Evolutionary conservation across 176 grass and related monocot species (phyloP), one percentile per base, ranked within the genome.

Genomic region (Chloris gayana): DNA sequence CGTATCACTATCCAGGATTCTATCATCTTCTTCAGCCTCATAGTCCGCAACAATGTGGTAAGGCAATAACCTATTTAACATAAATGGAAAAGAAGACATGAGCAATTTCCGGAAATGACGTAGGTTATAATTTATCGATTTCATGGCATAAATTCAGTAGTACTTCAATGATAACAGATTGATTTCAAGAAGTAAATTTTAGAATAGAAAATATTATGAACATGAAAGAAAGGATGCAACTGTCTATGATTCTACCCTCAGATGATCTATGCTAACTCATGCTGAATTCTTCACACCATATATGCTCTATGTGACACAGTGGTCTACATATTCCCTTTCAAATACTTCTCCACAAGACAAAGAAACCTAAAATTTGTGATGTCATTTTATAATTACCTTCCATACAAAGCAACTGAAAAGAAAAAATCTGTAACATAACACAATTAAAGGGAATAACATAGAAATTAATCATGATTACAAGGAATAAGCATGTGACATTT

Each of bases 21-120:
- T 99, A 59, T 99, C 96, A 70, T 99, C 96, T 85, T 99, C 96
- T 92, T 99, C 96, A 74, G 96, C 96, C 73, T 99, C 96, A 18
- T 99, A 99, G 65, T 99, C 96, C 0, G 96, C 91, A 76, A 99
- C 96, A 78, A 99, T 93, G 47, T 99, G 96, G 80, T 99, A 99
- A 31, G 96, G 93, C 75, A 99, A 88, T 79, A 99, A 89, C 84
- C 96, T 95, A 77, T 86, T 81, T 64, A 18, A 63, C 53, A 85
- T 13, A 63, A 82, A 65, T 31, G 42, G 30, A 74, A 67, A 14
- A 64, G 25, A 86, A 47, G 3, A 49, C 64, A 91, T 87, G 19
- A 81, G 76, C 50, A 76, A 70, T 6, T 42, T 81, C 27, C 18
- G 50, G 56, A 59, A 31, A 29, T 22, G 6, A 67, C 49, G 14